These are phyloP conservation scores for Diplotaxis tenuifolia DNA, from an alignment of 345 rosid genomes.

Conservation along the genomic window DNA sequence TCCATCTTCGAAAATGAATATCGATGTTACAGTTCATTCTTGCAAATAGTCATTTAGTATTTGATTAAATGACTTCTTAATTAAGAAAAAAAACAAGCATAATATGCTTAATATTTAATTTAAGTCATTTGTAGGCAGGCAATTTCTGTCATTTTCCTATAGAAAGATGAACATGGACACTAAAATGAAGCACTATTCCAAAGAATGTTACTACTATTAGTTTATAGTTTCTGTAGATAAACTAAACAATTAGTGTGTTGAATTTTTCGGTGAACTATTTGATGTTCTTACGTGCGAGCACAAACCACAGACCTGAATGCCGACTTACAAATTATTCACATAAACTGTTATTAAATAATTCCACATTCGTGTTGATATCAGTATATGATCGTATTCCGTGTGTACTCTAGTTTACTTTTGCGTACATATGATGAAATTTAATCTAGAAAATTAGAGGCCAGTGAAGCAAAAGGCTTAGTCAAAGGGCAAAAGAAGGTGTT, in stretches of 20 bases:
- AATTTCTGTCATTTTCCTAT: background rate
- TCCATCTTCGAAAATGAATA: constrained; percentile 4
- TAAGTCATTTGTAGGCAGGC: background rate
- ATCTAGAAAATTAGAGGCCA: constrained; percentile 14
- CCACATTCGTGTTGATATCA: background rate
- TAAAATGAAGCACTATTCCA: constrained; percentile 12
- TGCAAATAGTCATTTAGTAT: background rate
- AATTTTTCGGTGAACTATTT: background rate
- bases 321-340: constrained; percentile 24
- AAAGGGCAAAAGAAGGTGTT: constrained; percentile 14
- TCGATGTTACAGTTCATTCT: background rate
- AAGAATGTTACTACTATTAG: background rate
- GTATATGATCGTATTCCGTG: background rate
- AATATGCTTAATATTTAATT: background rate
- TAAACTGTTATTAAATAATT: background rate
- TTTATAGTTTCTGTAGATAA: background rate
- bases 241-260: constrained; percentile 14
- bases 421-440: background rate
- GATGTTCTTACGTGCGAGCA: constrained; percentile 35
- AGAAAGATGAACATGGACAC: constrained; percentile 25
- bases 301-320: constrained; percentile 12
- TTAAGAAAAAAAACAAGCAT: background rate
- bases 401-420: background rate
- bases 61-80: background rate
- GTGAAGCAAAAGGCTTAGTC: constrained; percentile 33